Evolutionary conservation across 2,329 filamentous ascomycete genomes (phyloP).

Genomic region (Westerdykella ornata): DNA sequence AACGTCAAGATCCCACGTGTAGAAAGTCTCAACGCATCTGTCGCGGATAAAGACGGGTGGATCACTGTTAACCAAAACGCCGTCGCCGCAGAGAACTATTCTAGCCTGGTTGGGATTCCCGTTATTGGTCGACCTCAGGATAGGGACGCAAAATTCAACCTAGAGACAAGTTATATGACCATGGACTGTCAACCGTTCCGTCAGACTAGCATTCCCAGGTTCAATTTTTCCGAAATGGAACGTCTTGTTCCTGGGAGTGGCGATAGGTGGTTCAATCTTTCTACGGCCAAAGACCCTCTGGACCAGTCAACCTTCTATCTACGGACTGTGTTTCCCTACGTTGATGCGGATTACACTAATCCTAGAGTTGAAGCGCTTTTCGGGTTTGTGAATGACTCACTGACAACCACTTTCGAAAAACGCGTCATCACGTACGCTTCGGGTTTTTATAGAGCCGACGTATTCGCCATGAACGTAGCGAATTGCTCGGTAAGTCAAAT

Average conservation of each 20-base stretch:
- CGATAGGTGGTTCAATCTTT: conserved; percentile 5
- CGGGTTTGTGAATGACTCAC: background rate
- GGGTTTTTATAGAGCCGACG: too few relatives aligned
- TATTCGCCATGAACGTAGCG: conserved; percentile 10
- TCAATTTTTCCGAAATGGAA: conserved; percentile 12
- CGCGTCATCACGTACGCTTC: too few relatives aligned
- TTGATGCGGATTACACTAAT: background rate
- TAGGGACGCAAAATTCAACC: conserved; percentile 10
- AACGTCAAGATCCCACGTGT: conserved; percentile 33
- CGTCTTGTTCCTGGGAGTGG: conserved; percentile 11
- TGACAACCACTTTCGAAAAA: too few relatives aligned
- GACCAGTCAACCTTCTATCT: conserved; percentile 10
- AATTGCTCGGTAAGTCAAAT: conserved; percentile 15
- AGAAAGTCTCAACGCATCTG: conserved; percentile 6
- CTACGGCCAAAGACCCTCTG: conserved; percentile 3
- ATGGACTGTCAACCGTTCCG: conserved; percentile 11
- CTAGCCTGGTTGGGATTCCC: conserved; percentile 27
- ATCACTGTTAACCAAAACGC: conserved; percentile 9
- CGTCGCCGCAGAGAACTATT: conserved; percentile 17
- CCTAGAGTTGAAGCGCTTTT: background rate
- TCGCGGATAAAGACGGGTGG: conserved; percentile 18
- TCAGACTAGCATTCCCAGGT: conserved; percentile 3
- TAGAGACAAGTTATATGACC: conserved; percentile 20
- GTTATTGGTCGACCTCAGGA: conserved; percentile 14
- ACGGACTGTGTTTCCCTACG: conserved; percentile 1